Percentiles rank a stretch among this genome's conserved stretches.
Evolutionary conservation across 2,329 filamentous ascomycete genomes (phyloP).

Genomic region (Penicillium sp.): DNA sequence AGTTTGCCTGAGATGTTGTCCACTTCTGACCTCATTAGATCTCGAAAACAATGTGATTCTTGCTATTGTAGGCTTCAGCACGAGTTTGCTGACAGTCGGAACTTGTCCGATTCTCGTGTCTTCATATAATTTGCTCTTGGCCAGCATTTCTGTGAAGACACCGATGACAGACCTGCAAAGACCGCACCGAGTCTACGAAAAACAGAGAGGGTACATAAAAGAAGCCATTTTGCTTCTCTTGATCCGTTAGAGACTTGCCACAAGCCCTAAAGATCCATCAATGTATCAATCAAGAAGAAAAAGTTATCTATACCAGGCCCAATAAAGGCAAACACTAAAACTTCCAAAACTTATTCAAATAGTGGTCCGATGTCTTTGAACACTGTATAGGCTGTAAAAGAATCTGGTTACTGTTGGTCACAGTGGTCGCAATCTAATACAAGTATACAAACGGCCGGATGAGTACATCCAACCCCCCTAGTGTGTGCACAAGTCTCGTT

Average conservation of each 20-base stretch:
- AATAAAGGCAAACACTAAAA: not conserved
- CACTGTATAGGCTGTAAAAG: not conserved
- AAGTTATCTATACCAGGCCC: not conserved
- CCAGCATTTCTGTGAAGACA: not conserved
- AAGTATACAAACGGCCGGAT: not conserved
- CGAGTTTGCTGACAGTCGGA: not conserved
- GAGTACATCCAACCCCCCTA: not conserved
- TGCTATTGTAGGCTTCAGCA: not conserved
- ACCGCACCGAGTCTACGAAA: not conserved
- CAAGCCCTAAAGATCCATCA: not conserved
- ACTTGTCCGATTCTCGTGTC: not conserved
- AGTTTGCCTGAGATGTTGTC: not conserved
- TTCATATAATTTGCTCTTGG: not conserved
- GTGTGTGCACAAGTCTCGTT: too few species aligned
- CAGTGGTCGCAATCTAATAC: not conserved
- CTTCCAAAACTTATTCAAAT: not conserved
- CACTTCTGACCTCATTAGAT: not conserved
- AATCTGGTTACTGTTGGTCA: not conserved
- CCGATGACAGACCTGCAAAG: not conserved
- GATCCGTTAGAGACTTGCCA: not conserved
- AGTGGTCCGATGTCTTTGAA: not conserved
- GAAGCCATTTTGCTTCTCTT: not conserved
- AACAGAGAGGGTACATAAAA: not conserved
- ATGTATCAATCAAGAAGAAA: not conserved
- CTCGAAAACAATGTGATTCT: too few species aligned